These are phyloP conservation scores for Dorcoceras hygrometricum DNA, from an alignment of 257 asterid genomes.

Conservation along the genomic window DNA sequence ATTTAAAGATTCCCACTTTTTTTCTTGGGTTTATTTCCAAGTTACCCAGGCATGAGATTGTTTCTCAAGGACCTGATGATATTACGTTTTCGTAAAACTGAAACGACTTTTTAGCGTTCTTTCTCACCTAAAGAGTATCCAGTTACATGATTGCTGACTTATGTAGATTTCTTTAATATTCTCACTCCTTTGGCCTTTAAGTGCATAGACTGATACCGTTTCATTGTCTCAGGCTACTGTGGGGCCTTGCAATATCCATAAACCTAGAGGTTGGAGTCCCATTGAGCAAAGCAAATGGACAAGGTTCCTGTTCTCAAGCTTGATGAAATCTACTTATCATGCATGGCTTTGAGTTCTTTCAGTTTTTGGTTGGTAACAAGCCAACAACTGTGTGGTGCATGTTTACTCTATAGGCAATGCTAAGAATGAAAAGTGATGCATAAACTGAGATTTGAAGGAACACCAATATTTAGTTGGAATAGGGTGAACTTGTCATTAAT, in stretches of 20 bases:
- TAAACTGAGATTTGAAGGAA: neutral
- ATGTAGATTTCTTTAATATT: neutral
- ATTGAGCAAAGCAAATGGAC: constrained; percentile 95
- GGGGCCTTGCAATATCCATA: constrained; percentile 90
- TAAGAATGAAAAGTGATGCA: neutral
- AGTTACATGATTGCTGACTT: neutral
- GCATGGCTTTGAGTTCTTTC: neutral
- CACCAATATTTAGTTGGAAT: neutral
- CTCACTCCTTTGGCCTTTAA: constrained; percentile 8
- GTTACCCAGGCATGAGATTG: neutral
- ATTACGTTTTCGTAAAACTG: neutral
- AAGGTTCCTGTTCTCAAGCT: constrained; percentile 48
- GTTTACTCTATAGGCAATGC: neutral
- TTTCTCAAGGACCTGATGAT: neutral
- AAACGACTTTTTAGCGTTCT: neutral
- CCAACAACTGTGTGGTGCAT: neutral
- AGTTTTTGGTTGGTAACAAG: neutral
- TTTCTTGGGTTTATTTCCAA: neutral
- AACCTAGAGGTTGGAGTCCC: constrained; percentile 96
- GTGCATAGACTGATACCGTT: constrained; percentile 20
- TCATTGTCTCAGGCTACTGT: constrained; percentile 69
- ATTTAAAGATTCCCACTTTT: neutral
- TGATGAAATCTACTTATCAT: constrained; percentile 18
- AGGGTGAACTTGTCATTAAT: neutral
- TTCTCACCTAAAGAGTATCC: neutral